Evolutionary conservation across 2,329 filamentous ascomycete species (phyloP).

Genomic region (Trichoderma arundinaceum): DNA sequence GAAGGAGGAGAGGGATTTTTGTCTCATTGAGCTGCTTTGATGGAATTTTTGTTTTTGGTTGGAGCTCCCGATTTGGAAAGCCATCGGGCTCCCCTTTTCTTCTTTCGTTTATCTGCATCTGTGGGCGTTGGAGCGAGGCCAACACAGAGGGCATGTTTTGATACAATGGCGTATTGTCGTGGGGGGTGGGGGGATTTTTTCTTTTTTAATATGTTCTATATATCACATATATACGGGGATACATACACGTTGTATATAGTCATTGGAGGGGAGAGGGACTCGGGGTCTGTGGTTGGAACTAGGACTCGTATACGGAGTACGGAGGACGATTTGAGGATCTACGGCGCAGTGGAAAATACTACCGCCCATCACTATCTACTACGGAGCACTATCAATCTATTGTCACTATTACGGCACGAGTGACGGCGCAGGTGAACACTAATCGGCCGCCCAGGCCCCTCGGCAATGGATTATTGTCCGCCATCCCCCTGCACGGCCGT

Average conservation of each 20-base stretch:
- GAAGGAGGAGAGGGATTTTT: not conserved
- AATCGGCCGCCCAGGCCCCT: not conserved
- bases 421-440: not conserved
- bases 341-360: not conserved
- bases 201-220: not conserved
- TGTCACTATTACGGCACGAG: not conserved
- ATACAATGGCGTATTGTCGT: constrained; percentile 1
- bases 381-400: not conserved
- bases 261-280: not conserved
- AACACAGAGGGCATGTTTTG: constrained; percentile 17
- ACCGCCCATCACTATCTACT: not conserved
- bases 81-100: not conserved
- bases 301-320: not conserved
- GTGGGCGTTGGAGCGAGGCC: constrained; percentile 26
- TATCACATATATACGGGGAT: constrained; percentile 6
- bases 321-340: not conserved
- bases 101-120: constrained; percentile 25
- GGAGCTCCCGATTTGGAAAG: constrained; percentile 6
- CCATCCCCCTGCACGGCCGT: not conserved
- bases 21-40: not conserved
- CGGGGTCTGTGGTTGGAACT: not conserved
- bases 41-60: not conserved
- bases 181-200: not conserved
- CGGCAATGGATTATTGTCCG: not conserved
- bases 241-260: constrained; percentile 21